phyloP scores from a whole-genome alignment of 2,329 filamentous ascomycete genomes.

The Colletotrichum liriopes region DNA sequence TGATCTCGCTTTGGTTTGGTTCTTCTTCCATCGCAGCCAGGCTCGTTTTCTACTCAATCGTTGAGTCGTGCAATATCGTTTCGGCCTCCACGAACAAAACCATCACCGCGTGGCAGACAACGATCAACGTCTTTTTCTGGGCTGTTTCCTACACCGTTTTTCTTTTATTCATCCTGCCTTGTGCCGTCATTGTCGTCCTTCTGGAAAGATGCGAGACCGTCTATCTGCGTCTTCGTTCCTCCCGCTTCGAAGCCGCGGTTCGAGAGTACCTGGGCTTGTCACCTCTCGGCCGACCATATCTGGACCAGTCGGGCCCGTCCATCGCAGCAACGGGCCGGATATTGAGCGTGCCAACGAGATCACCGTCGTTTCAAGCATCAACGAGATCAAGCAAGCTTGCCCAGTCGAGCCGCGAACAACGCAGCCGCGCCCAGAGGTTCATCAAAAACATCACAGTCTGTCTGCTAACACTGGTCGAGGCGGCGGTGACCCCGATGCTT shows the following conservation, averaged over 20 bases:
- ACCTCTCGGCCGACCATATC: slow-evolving; percentile 49
- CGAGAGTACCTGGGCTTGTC: neutral
- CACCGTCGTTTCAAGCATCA: slow-evolving; percentile 54
- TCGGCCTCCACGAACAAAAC: neutral
- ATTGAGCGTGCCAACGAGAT: slow-evolving; percentile 54
- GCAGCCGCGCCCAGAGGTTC: neutral
- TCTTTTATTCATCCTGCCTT: neutral
- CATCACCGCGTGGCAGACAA: neutral
- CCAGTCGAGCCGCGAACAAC: neutral
- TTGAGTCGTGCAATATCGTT: neutral
- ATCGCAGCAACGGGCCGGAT: slow-evolving; percentile 54
- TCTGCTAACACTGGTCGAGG: neutral
- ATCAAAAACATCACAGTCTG: neutral
- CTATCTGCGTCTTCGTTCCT: slow-evolving; percentile 36
- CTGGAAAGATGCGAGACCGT: slow-evolving; percentile 38
- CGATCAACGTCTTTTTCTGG: slow-evolving; percentile 12
- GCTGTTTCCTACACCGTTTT: slow-evolving; percentile 5
- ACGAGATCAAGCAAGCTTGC: slow-evolving; percentile 23
- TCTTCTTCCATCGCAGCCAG: neutral
- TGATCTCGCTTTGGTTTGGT: neutral
- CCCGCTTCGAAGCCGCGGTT: slow-evolving; percentile 21
- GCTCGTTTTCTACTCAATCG: neutral
- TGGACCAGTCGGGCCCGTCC: slow-evolving; percentile 56
- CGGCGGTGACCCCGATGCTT: neutral
- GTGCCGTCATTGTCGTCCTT: neutral